Base-by-base conservation (phyloP, 2,329 filamentous ascomycete genomes). In the Pyrenochaeta sp. region DNA sequence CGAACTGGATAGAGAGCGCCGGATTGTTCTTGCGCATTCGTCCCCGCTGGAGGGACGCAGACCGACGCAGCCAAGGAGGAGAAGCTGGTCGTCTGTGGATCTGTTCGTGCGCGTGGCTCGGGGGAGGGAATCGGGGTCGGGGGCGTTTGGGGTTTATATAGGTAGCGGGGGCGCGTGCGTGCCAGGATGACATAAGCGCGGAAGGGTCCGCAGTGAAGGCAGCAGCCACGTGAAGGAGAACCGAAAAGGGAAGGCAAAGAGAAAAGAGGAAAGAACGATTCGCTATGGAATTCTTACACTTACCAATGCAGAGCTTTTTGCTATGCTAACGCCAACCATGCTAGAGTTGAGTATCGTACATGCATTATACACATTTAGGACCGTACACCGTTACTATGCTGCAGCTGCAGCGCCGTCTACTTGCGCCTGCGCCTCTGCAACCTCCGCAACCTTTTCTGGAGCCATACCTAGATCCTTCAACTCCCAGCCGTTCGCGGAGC, bases 381-480 rank as follows among this genome's bases (percentile, higher is more conserved):
- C 41, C 24, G n/a, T 22, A 26, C 14, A 31, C 24, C 7, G 40
- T 47, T 41, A 55, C 21, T 40, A 23, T 13, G 40, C 40, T 11
- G 50, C 44, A 34, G 43, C 39, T 21, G 54, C 42, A 31, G 42
- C 38, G 15, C 48, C 51, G 9, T 39, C 51, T 18, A 57, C 59
- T 21, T 59, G 51, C 35, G 55, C 48, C 43, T 55, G 41, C 21
- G 58, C 49, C 23, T 64, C 54, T 10, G 56, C 50, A 30, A 56
- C 42, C 28, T 63, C 54, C 22, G 61, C 54, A 14, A 58, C 49
- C 52, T 65, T 65, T 47, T 61, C 63, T 20, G 38, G 42, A 6
- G 62, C 63, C 65, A 92, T 86, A 6, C 79, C 82, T 74, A 96
- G 84, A 67, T 93, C 88, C 48, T 83, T 82, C 18, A 90, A 76